phyloP scores from a whole-genome alignment of 768 basidiomycete genomes.

The Pholiota molesta region DNA sequence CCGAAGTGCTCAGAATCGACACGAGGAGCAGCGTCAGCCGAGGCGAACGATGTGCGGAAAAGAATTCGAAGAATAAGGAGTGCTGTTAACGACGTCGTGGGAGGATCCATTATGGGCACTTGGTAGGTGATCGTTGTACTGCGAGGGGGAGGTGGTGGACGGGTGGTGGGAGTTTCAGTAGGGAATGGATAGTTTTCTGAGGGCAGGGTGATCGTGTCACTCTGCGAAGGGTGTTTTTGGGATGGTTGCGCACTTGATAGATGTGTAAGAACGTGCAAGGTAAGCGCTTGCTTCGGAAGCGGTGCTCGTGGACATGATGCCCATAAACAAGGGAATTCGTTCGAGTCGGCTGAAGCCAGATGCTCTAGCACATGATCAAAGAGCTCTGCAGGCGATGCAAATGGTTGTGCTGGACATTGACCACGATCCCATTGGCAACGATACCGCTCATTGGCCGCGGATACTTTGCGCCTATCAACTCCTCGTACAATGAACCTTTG shows the following conservation, averaged over 20 bases:
- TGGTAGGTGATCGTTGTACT: slow-evolving; percentile 61
- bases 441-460: slow-evolving; percentile 60
- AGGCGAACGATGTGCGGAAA: slow-evolving; percentile 78
- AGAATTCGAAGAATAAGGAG: slow-evolving; percentile 83
- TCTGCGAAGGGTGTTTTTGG: slow-evolving; percentile 68
- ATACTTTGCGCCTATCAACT: slow-evolving; percentile 69
- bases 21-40: slow-evolving; percentile 66
- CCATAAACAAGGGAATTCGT: slow-evolving; percentile 70
- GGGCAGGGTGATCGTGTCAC: slow-evolving; percentile 73
- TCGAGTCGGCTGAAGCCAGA: slow-evolving; percentile 44
- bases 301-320: slow-evolving; percentile 57
- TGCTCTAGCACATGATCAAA: slow-evolving; percentile 73
- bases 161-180: slow-evolving; percentile 60
- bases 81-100: slow-evolving; percentile 77
- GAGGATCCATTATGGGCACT: slow-evolving; percentile 63
- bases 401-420: slow-evolving; percentile 51
- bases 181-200: slow-evolving; percentile 58
- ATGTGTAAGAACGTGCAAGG: slow-evolving; percentile 77
- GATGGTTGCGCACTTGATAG: slow-evolving; percentile 60
- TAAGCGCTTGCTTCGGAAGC: slow-evolving; percentile 54
- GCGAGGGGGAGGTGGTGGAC: slow-evolving; percentile 74
- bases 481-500: slow-evolving; percentile 89
- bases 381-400: slow-evolving; percentile 60
- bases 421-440: slow-evolving; percentile 79
- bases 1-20: slow-evolving; percentile 88